phyloP scores from a whole-genome alignment of 2,329 filamentous ascomycete species.

The Macroventuria anomochaeta region DNA sequence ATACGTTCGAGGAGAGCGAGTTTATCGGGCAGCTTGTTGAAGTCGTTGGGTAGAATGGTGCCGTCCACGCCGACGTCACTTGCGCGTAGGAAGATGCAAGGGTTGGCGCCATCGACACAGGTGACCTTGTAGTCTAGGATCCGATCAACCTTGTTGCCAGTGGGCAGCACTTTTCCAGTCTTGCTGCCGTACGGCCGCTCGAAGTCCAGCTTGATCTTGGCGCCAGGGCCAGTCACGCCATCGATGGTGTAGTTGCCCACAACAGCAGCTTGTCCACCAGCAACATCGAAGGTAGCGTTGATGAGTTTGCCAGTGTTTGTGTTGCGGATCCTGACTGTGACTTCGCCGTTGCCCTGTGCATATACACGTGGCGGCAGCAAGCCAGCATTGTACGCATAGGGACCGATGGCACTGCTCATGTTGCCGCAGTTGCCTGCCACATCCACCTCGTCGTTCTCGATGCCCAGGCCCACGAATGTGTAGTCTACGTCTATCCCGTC shows the following conservation, averaged over 20 bases:
- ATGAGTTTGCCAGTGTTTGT: constrained; percentile 74
- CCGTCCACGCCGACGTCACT: constrained; percentile 59
- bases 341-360: constrained; percentile 39
- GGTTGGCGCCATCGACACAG: constrained; percentile 69
- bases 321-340: constrained; percentile 68
- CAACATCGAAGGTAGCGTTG: constrained; percentile 62
- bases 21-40: constrained; percentile 58
- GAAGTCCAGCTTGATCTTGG: constrained; percentile 67
- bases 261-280: constrained; percentile 56
- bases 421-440: constrained; percentile 78
- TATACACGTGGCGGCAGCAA: constrained; percentile 51
- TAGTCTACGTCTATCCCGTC: constrained; percentile 65
- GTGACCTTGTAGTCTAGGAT: constrained; percentile 61
- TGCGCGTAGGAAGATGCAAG: constrained; percentile 67
- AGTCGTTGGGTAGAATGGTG: constrained; percentile 60
- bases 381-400: constrained; percentile 66
- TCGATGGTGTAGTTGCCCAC: constrained; percentile 67
- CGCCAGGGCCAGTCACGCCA: constrained; percentile 66
- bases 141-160: constrained; percentile 61
- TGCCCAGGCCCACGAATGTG: constrained; percentile 73
- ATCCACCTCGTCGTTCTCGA: constrained; percentile 67
- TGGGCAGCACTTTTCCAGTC: constrained; percentile 68
- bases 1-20: constrained; percentile 64
- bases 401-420: constrained; percentile 73
- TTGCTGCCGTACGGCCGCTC: constrained; percentile 67